Conservation (phyloP, 208 protist genomes). For the Leishmania tarentolae region DNA sequence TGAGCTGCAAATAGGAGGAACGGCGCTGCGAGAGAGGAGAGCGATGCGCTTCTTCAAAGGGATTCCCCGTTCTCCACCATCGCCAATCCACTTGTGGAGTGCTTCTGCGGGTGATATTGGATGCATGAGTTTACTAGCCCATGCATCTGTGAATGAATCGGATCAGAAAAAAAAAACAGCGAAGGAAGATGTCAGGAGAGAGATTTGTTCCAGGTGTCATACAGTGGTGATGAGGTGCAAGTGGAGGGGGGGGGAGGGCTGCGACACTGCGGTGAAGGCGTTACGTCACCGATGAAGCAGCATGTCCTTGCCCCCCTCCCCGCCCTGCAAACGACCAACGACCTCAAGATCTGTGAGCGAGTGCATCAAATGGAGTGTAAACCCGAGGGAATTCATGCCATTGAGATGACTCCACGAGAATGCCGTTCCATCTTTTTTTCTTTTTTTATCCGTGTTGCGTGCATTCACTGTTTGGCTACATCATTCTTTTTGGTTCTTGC, state of each 20-base stretch:
- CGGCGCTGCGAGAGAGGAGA: neutral
- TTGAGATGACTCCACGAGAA: too few relatives aligned
- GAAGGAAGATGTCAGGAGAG: neutral
- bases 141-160: neutral
- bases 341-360: neutral
- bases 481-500: too few relatives aligned
- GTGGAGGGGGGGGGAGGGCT: neutral
- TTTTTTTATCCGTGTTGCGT: too few relatives aligned
- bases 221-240: neutral
- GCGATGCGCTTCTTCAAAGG: neutral
- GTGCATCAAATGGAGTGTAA: neutral
- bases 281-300: neutral
- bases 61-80: neutral
- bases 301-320: neutral
- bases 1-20: neutral
- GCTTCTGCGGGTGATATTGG: neutral
- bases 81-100: neutral
- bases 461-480: too few relatives aligned
- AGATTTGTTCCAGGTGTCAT: neutral
- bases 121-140: neutral
- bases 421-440: too few relatives aligned
- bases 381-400: too few relatives aligned
- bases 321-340: neutral
- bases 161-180: neutral
- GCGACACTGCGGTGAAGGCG: neutral